Percentiles rank a stretch among this genome's conserved stretches.
Evolutionary conservation across 331 rosid species (phyloP).

Genomic region (Telfairia occidentalis): DNA sequence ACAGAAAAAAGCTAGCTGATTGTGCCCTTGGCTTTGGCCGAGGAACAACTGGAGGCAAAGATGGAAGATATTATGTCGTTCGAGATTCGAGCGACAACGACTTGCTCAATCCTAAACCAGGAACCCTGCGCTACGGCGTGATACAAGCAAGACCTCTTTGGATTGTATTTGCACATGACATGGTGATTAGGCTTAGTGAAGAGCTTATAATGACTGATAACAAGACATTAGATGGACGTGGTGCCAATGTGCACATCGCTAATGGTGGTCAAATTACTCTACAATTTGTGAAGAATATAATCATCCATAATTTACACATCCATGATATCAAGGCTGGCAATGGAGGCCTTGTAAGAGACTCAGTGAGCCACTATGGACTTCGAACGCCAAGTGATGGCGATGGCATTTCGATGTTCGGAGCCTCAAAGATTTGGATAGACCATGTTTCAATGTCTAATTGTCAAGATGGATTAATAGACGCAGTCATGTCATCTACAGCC

Average conservation of each 20-base stretch:
- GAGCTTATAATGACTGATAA: slow-evolving; percentile 27
- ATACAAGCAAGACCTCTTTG: slow-evolving; percentile 30
- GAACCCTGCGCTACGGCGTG: slow-evolving; percentile 27
- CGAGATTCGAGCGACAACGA: slow-evolving; percentile 22
- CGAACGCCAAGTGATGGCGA: slow-evolving; percentile 36
- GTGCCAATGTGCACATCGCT: slow-evolving; percentile 29
- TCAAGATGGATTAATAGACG: slow-evolving; percentile 41
- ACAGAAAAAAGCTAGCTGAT: slow-evolving; percentile 20
- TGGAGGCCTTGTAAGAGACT: slow-evolving; percentile 39
- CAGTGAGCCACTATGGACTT: slow-evolving; percentile 17
- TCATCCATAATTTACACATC: slow-evolving; percentile 27
- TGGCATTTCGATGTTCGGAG: slow-evolving; percentile 35
- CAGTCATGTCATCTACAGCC: slow-evolving; percentile 28
- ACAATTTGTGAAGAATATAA: slow-evolving; percentile 34
- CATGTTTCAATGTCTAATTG: slow-evolving; percentile 38
- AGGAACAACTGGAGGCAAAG: slow-evolving; percentile 18
- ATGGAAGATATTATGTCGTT: slow-evolving; percentile 10
- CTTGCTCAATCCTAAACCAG: slow-evolving; percentile 24
- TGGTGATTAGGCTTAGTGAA: slow-evolving; percentile 24
- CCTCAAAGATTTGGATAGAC: slow-evolving; percentile 39
- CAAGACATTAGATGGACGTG: slow-evolving; percentile 49
- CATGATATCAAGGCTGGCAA: slow-evolving; percentile 16
- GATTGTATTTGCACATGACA: slow-evolving; percentile 27
- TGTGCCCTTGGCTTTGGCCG: slow-evolving; percentile 20
- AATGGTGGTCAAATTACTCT: slow-evolving; percentile 40